Base-by-base conservation (phyloP, 805 yeast species). In the Starmerella roubikii region DNA sequence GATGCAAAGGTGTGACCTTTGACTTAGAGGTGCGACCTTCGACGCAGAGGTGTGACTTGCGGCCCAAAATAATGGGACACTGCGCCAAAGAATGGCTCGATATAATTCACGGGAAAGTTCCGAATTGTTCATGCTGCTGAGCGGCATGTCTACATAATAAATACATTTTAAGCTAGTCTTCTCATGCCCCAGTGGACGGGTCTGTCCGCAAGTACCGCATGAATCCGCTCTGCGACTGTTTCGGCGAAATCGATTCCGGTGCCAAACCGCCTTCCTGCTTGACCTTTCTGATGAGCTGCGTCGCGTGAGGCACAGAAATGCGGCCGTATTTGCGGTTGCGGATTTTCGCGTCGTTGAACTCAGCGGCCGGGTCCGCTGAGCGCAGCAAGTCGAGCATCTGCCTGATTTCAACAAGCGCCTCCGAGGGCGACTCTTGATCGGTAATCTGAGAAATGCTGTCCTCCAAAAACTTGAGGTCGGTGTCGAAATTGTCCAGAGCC, bases 401-500 rank as follows among this genome's bases (percentile, higher is more conserved):
- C 46, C 85, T 70, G 40, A 86, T 67, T 51, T 81, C 91, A 6
- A 74, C 67, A 48, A 84, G 79, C 34, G 88, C 79, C 9, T 84
- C 74, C 42, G 76, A 74, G 32, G 82, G 60, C 34, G 60, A 46
- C 38, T 41, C 57, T 35, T 44, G 37, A 23, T 53, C 54, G 19
- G 44, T 56, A 15, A 58, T 45, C 27, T 58, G 56, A 13, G 54
- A 44, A n/a, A 66, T 55, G 36, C 62, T 59, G 25, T 52, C 52
- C 55, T 85, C 94, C 45, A 91, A 64, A 56, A 81, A 83, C n/a
- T 64, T 60, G 23, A 91, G 71, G 57, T 88, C 97, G 22, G 71
- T 54, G 50, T 81, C 82, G 56, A 88, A 86, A 56, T 85, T 86
- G 34, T 61, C 60, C 5, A 77, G 62, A 0, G 88, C 78, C 41